Conservation (phyloP, 1,139 yeast species). For the Eremothecium coryli region DNA sequence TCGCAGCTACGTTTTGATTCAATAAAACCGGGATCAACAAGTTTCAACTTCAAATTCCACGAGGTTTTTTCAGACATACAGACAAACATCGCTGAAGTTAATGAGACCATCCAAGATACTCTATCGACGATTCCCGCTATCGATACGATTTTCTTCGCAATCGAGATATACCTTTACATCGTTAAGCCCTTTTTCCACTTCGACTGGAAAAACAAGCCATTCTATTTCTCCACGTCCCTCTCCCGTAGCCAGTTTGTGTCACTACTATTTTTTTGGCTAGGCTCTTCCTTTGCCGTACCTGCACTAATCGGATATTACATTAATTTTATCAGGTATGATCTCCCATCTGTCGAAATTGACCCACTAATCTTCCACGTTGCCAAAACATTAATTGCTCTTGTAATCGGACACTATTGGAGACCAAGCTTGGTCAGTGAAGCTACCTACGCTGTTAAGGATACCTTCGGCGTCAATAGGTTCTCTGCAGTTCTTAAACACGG, state of each 20-base stretch:
- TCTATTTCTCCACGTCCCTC: conserved; percentile 8
- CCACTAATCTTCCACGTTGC: conserved; percentile 26
- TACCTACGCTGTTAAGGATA: conserved; percentile 9
- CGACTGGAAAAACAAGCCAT: conserved; percentile 5
- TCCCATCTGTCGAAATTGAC: conserved; percentile 21
- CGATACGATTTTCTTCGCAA: conserved; percentile 15
- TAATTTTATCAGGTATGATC: conserved; percentile 27
- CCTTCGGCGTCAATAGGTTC: conserved; percentile 5
- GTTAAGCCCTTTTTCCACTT: conserved; percentile 7
- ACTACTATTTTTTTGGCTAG: conserved; percentile 17
- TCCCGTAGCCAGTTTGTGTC: conserved; percentile 11
- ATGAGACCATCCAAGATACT: conserved; percentile 26
- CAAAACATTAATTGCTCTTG: conserved; percentile 17
- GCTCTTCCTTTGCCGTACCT: conserved; percentile 18
- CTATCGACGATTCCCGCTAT: conserved; percentile 24
- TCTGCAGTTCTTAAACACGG: conserved; percentile 7
- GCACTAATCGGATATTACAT: conserved; percentile 22
- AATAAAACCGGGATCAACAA: conserved; percentile 8
- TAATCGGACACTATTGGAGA: conserved; percentile 10
- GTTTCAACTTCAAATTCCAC: conserved; percentile 20
- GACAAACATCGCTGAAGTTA: conserved; percentile 13
- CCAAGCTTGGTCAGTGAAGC: conserved; percentile 8
- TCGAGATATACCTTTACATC: conserved; percentile 19
- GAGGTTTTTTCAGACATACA: conserved; percentile 20
- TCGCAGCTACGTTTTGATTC: conserved; percentile 10